Conservation (phyloP, 768 basidiomycete genomes). For the Rhizopogon vesiculosus region DNA sequence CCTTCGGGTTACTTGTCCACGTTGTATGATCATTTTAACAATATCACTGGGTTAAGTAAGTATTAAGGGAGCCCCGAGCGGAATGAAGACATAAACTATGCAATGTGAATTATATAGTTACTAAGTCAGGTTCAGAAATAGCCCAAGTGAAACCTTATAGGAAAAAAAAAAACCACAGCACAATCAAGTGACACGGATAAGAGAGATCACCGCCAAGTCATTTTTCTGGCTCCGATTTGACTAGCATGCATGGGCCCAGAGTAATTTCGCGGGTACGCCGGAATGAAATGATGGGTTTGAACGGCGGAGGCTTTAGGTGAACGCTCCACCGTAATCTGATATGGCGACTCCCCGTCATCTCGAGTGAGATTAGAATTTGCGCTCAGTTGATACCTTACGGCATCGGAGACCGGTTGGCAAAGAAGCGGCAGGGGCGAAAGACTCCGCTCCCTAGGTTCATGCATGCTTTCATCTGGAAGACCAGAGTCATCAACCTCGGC, state of each 20-base stretch:
- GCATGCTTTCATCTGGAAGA: not conserved
- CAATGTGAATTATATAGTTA: not conserved
- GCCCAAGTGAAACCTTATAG: not conserved
- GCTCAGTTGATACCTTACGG: slow-evolving; percentile 24
- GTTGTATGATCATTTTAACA: not conserved
- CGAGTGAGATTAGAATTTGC: not conserved
- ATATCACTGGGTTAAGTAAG: slow-evolving; percentile 1
- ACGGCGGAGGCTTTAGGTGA: not conserved
- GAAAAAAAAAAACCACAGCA: not conserved
- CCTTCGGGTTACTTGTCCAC: not conserved
- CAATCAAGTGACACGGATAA: not conserved
- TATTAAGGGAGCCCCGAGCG: not conserved
- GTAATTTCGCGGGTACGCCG: not conserved
- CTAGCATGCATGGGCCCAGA: not conserved
- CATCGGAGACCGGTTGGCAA: slow-evolving; percentile 29
- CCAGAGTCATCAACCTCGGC: slow-evolving; percentile 8
- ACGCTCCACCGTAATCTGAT: not conserved
- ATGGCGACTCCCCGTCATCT: not conserved
- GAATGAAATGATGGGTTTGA: not conserved
- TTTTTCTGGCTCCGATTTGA: not conserved
- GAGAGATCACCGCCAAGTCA: not conserved
- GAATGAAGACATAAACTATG: slow-evolving; percentile 1
- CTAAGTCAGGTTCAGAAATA: not conserved
- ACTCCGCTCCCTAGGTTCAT: slow-evolving; percentile 4
- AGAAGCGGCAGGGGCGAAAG: slow-evolving; percentile 28